Evolutionary conservation across 768 basidiomycete species (phyloP).

Genomic region (Pleurotus salmoneostramineus): DNA sequence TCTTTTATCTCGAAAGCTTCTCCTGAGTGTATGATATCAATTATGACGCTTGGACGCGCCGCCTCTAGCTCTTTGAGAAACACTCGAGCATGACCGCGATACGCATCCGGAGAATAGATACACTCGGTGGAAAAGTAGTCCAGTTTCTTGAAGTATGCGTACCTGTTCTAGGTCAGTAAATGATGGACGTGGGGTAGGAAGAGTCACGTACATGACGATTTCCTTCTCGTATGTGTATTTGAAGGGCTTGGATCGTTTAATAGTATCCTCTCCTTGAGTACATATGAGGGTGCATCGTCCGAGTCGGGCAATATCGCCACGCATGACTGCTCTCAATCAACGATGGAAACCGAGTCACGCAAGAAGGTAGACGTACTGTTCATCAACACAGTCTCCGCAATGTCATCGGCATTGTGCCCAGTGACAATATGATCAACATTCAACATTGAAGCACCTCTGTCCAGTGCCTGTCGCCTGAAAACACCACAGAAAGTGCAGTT

Average conservation of each 20-base stretch:
- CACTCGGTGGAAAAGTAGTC: conserved; percentile 99
- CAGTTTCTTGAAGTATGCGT: conserved; percentile 98
- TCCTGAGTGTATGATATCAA: conserved; percentile 96
- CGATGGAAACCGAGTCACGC: not conserved
- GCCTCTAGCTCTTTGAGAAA: conserved; percentile 96
- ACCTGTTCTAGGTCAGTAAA: conserved; percentile 48
- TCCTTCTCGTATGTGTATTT: conserved; percentile 99
- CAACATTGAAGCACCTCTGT: conserved; percentile 86
- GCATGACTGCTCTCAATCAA: conserved; percentile 71
- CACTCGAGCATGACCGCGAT: conserved; percentile 91
- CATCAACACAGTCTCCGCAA: conserved; percentile 98
- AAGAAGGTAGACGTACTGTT: conserved; percentile 64
- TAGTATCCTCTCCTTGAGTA: conserved; percentile 94
- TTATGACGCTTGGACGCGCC: conserved; percentile 90
- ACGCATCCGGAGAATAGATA: conserved; percentile 98
- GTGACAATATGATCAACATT: conserved; percentile 97
- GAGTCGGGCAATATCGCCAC: conserved; percentile 93
- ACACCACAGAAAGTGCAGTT: conserved; percentile 99
- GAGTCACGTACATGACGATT: conserved; percentile 82
- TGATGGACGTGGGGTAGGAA: no score
- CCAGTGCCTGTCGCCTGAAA: conserved; percentile 93
- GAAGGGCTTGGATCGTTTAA: conserved; percentile 98
- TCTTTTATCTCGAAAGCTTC: conserved; percentile 87
- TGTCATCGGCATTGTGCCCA: conserved; percentile 98
- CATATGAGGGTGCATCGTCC: conserved; percentile 93